Percentiles rank a stretch among this genome's conserved stretches.
phyloP scores from a whole-genome alignment of 768 basidiomycete species.

The Leccinum barrowsii region DNA sequence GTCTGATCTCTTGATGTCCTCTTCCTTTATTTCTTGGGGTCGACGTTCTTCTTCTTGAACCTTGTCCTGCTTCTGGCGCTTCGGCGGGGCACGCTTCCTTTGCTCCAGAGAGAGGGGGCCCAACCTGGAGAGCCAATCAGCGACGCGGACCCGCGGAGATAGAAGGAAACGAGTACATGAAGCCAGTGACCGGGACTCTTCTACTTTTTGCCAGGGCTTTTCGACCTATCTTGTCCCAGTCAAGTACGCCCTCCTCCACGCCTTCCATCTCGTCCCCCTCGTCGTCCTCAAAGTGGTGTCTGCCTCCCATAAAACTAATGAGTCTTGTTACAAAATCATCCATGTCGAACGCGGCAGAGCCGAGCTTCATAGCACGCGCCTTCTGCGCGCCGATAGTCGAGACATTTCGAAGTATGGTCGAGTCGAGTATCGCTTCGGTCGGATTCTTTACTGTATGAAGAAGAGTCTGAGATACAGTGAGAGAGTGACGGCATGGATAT shows the following conservation, averaged over 20 bases:
- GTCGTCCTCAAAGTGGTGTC: slow-evolving; percentile 42
- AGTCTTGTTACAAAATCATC: slow-evolving; percentile 86
- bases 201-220: slow-evolving; percentile 78
- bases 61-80: slow-evolving; percentile 69
- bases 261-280: slow-evolving; percentile 54
- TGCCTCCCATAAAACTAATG: slow-evolving; percentile 72
- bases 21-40: slow-evolving; percentile 80
- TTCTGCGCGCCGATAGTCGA: slow-evolving; percentile 80
- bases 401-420: slow-evolving; percentile 70
- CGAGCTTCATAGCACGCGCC: slow-evolving; percentile 89
- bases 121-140: slow-evolving; percentile 54
- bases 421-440: slow-evolving; percentile 88
- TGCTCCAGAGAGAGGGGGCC: slow-evolving; percentile 87
- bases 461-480: slow-evolving; percentile 1
- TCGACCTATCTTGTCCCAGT: slow-evolving; percentile 87
- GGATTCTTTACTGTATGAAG: slow-evolving; percentile 64
- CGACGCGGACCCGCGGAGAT: not conserved
- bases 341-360: slow-evolving; percentile 83
- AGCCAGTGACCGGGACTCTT: slow-evolving; percentile 77
- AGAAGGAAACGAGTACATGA: slow-evolving; percentile 61
- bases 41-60: slow-evolving; percentile 62
- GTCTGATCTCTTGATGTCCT: slow-evolving; percentile 77
- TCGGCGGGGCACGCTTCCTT: slow-evolving; percentile 62
- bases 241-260: slow-evolving; percentile 47
- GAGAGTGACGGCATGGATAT: not conserved